These are phyloP conservation scores for Serendipita sp. DNA, from an alignment of 768 basidiomycete genomes.

Conservation along the genomic window DNA sequence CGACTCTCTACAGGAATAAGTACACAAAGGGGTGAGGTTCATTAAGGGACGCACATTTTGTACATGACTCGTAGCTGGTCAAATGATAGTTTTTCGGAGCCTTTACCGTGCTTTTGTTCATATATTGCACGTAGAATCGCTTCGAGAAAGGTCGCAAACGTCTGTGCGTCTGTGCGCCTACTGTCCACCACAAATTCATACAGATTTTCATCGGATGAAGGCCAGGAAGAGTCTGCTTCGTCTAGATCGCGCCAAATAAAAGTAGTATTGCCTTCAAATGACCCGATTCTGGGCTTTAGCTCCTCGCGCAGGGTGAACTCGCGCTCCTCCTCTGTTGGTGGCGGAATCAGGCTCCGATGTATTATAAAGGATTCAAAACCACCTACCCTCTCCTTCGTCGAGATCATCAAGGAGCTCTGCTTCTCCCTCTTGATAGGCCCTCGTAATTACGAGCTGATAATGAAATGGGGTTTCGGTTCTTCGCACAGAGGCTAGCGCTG, in stretches of 20 bases:
- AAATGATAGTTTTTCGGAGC: constrained; percentile 32
- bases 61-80: neutral
- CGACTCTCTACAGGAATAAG: too few species aligned
- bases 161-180: constrained; percentile 39
- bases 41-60: too few species aligned
- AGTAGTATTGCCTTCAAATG: constrained; percentile 57
- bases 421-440: constrained; percentile 94
- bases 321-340: constrained; percentile 57
- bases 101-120: constrained; percentile 71
- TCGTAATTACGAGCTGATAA: constrained; percentile 79
- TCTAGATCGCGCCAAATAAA: constrained; percentile 81
- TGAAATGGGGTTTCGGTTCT: constrained; percentile 55
- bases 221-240: constrained; percentile 49
- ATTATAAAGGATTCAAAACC: neutral
- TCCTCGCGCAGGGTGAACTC: constrained; percentile 83
- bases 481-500: constrained; percentile 87
- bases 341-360: constrained; percentile 14
- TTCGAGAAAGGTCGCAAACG: constrained; percentile 73
- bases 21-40: too few species aligned
- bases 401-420: constrained; percentile 89
- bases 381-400: constrained; percentile 51
- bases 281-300: constrained; percentile 66
- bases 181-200: constrained; percentile 67
- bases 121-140: constrained; percentile 95
- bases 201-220: constrained; percentile 44